Evolutionary conservation across 805 yeast genomes (phyloP), one percentile per base, ranked within the genome.

Genomic region (Starmerella asiatica): DNA sequence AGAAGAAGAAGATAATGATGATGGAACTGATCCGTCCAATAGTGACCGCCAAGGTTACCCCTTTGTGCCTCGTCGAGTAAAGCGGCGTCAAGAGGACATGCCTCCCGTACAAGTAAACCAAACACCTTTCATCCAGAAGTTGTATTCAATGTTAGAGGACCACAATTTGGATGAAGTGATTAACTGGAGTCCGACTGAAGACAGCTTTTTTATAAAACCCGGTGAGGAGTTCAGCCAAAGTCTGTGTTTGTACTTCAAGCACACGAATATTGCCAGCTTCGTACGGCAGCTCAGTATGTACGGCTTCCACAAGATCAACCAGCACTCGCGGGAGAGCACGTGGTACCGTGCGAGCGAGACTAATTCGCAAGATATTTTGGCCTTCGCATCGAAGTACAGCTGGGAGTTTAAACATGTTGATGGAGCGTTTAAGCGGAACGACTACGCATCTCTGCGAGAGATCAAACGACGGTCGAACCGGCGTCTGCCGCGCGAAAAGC

Each of bases 211-310:
- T 40, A 73, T 88, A n/a, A 61, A 71, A 4, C 95, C 95, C 0
- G 78, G 79, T 37, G 94, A 86, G 57, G 86, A 79, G 56, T 86
- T 91, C 54, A 73, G 88, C 39, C 76, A 77, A 54, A 86, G 79
- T 26, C 62, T 79, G 42, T 60, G 69, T 66, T 41, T 67, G 34
- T 85, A 81, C 57, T 86, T 88, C 67, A 88, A 88, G 57, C 96
- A 86, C 62, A 93, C 93, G 3, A 88, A 88, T 56, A 84, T 86
- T 21, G 84, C 94, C 19, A 76, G 88, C 44, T 88, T 88, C 63
- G 94, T 88, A 27, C 73, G 96, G 34, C 96, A 88, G 60, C 65
- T 86, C 34, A 94, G 88, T 64, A 88, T 86, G 96, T 85, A 85
- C 57, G 95, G 95, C 1, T 85, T 86, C 63, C 95, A 86, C 59